Evolutionary conservation across 75 land plant species (phyloP).

Genomic region (Isoetes taiwanensis): DNA sequence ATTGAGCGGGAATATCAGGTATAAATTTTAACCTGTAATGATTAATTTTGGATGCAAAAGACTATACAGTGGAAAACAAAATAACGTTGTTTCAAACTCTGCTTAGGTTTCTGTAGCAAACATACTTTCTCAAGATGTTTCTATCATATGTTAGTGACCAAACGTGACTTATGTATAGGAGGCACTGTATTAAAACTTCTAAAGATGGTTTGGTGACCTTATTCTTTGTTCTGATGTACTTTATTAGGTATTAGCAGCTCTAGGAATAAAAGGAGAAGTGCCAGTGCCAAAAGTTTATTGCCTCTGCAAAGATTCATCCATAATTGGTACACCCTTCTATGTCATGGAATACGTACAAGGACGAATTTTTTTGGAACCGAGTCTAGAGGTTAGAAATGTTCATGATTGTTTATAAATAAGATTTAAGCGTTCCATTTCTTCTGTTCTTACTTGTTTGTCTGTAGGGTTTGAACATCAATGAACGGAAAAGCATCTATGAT

Average conservation of each 20-base stretch:
- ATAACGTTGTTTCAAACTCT: not conserved
- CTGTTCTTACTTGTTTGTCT: slow-evolving; percentile 4
- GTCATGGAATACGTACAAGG: slow-evolving; percentile 95
- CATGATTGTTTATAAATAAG: not conserved
- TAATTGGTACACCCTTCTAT: slow-evolving; percentile 92
- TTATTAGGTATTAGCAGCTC: slow-evolving; percentile 63
- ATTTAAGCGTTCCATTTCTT: too few relatives aligned
- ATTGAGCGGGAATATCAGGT: slow-evolving; percentile 95
- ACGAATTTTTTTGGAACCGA: slow-evolving; percentile 60
- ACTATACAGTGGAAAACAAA: too few relatives aligned
- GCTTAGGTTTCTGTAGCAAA: not conserved
- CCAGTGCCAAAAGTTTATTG: slow-evolving; percentile 88
- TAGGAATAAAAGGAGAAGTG: slow-evolving; percentile 52
- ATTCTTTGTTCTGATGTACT: not conserved
- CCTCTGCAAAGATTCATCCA: slow-evolving; percentile 68
- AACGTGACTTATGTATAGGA: too few relatives aligned
- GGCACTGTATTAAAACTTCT: too few relatives aligned
- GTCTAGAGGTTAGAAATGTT: slow-evolving; percentile 36
- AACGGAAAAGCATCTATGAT: slow-evolving; percentile 51
- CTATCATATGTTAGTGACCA: too few relatives aligned
- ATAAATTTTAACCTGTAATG: not conserved
- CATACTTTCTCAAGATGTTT: not conserved
- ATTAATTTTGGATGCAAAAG: not conserved
- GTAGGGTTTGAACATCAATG: slow-evolving; percentile 29
- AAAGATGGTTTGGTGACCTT: too few relatives aligned